Conservation (phyloP, 352 stramenopile species). For the Phytopythium boreale region DNA sequence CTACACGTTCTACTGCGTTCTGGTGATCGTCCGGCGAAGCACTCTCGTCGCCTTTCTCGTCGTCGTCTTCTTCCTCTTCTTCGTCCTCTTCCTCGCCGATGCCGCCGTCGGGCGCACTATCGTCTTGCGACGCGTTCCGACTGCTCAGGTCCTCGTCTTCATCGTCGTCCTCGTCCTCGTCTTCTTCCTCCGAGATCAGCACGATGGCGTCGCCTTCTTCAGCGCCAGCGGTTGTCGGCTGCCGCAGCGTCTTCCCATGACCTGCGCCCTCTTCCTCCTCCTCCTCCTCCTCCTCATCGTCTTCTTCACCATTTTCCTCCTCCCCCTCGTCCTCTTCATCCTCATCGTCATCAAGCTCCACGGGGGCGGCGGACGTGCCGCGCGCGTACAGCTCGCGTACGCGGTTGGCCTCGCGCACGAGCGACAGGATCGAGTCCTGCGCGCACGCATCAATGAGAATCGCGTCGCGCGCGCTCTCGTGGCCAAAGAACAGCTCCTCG, state of each 20-base stretch:
- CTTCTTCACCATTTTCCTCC: conserved; percentile 26
- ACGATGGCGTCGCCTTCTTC: conserved; percentile 41
- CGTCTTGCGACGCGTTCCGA: conserved; percentile 8
- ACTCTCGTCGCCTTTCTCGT: conserved; percentile 23
- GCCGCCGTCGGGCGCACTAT: conserved; percentile 5
- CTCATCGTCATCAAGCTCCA: conserved; percentile 63
- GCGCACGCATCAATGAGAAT: conserved; percentile 63
- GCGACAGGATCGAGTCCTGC: conserved; percentile 47
- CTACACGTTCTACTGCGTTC: conserved; percentile 24
- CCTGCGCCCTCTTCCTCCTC: conserved; percentile 26
- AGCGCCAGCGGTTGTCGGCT: conserved; percentile 9
- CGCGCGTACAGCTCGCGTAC: conserved; percentile 41
- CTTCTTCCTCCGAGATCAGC: conserved; percentile 52
- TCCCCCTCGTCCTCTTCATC: conserved; percentile 39
- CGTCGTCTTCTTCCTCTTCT: conserved; percentile 23
- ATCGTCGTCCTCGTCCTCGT: conserved; percentile 21
- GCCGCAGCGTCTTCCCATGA: conserved; percentile 18
- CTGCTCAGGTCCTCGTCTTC: conserved; percentile 6
- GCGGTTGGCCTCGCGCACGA: conserved; percentile 56
- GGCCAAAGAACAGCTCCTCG: conserved; percentile 59
- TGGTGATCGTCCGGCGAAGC: conserved; percentile 14
- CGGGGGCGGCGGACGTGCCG: conserved; percentile 43
- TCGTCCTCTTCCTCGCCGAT: conserved; percentile 23
- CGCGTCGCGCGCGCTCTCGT: conserved; percentile 52
- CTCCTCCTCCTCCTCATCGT: conserved; percentile 26